phyloP scores from a whole-genome alignment of 108 stramenopile genomes.

The Cyclotella atomus region DNA sequence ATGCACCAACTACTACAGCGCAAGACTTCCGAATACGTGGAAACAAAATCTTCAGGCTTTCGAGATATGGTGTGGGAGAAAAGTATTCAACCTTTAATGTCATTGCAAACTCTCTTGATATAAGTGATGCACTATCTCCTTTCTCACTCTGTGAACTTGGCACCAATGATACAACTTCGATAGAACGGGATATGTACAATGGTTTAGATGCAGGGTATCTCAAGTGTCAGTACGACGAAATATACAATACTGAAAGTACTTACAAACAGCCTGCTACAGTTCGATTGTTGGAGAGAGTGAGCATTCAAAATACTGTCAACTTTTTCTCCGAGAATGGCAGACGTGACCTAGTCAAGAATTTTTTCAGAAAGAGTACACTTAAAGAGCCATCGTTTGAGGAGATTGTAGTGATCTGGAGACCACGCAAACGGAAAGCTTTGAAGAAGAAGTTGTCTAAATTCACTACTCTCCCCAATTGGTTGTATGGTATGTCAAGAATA shows the following conservation, averaged over 20 bases:
- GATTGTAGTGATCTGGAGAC: slow-evolving; percentile 80
- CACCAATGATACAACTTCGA: slow-evolving; percentile 27
- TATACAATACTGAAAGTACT: neutral
- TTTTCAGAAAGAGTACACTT: slow-evolving; percentile 65
- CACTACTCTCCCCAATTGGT: slow-evolving; percentile 56
- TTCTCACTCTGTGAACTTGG: slow-evolving; percentile 61
- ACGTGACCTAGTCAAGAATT: slow-evolving; percentile 50
- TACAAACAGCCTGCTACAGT: slow-evolving; percentile 33
- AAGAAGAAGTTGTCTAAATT: neutral
- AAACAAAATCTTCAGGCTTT: slow-evolving; percentile 56
- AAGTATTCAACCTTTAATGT: slow-evolving; percentile 33
- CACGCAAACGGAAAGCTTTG: slow-evolving; percentile 30
- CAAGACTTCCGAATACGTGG: slow-evolving; percentile 10
- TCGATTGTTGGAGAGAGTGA: slow-evolving; percentile 74
- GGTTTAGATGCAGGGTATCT: slow-evolving; percentile 27
- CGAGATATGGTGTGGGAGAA: slow-evolving; percentile 65
- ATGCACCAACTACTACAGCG: neutral
- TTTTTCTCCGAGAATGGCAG: slow-evolving; percentile 63
- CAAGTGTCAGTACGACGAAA: slow-evolving; percentile 56
- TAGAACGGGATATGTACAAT: slow-evolving; percentile 44
- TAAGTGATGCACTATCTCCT: slow-evolving; percentile 57
- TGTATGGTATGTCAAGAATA: slow-evolving; percentile 72
- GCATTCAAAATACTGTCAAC: slow-evolving; percentile 77
- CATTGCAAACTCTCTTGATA: slow-evolving; percentile 24
- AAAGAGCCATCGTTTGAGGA: slow-evolving; percentile 86